Evolutionary conservation across 2,329 filamentous ascomycete species (phyloP).

Genomic region (Phialophora tarda): DNA sequence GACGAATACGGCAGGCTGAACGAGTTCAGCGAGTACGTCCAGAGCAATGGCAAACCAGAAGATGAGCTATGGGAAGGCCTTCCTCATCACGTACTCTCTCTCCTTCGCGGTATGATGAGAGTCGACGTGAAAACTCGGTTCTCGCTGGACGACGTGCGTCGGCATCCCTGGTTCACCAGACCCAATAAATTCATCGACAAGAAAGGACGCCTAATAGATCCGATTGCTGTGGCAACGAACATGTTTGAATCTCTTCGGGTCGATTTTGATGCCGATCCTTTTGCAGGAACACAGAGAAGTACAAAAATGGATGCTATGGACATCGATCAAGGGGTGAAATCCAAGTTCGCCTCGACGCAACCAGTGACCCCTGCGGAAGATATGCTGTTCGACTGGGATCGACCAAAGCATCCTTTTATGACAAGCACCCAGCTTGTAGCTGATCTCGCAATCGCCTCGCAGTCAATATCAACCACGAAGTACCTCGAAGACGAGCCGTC

Average conservation of each 20-base stretch:
- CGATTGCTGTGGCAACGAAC: conserved; percentile 83
- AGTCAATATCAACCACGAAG: conserved; percentile 49
- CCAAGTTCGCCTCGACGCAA: conserved; percentile 77
- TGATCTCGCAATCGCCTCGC: conserved; percentile 48
- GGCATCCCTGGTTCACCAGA: conserved; percentile 93
- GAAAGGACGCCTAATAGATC: conserved; percentile 77
- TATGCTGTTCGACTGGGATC: conserved; percentile 85
- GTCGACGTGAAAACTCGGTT: conserved; percentile 77
- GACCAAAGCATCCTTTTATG: conserved; percentile 64
- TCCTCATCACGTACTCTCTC: conserved; percentile 73
- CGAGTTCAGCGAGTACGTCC: conserved; percentile 86
- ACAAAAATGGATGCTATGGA: conserved; percentile 68
- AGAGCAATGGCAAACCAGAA: conserved; percentile 76
- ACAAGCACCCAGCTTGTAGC: conserved; percentile 35
- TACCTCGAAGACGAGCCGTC: conserved; percentile 82
- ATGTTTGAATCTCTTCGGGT: conserved; percentile 93
- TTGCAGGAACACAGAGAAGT: conserved; percentile 51
- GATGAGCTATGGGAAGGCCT: conserved; percentile 86
- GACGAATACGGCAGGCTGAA: conserved; percentile 66
- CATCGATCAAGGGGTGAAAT: conserved; percentile 60
- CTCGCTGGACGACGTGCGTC: conserved; percentile 81
- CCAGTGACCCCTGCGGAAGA: conserved; percentile 79
- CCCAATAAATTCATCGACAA: conserved; percentile 75
- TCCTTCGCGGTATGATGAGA: conserved; percentile 92
- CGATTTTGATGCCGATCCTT: conserved; percentile 75